These are phyloP conservation scores for Solanum sitiens DNA, from an alignment of 257 asterid genomes.

Conservation along the genomic window DNA sequence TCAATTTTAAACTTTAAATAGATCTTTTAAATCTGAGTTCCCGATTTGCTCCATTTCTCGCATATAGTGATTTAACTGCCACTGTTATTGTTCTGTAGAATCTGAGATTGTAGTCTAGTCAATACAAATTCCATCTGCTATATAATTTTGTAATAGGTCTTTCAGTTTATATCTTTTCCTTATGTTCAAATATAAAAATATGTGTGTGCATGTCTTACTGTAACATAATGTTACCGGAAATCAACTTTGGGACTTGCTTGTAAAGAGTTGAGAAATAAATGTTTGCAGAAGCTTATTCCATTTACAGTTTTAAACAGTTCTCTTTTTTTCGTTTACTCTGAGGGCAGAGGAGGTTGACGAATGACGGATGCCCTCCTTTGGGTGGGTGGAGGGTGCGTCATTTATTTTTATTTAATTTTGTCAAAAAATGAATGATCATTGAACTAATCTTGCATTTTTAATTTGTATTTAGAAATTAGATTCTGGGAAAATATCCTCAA, in stretches of 20 bases:
- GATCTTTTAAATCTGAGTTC: not conserved
- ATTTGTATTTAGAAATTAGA: conserved; percentile 49
- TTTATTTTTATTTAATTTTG: not conserved
- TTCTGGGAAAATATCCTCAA: conserved; percentile 21
- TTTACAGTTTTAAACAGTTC: not conserved
- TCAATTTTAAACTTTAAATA: not conserved
- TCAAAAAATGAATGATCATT: not conserved
- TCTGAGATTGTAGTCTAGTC: not conserved
- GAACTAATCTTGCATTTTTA: not conserved
- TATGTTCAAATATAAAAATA: not conserved
- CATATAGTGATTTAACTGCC: not conserved
- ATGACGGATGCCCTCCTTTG: not conserved
- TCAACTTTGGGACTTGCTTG: not conserved
- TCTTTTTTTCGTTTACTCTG: not conserved
- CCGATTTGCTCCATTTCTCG: not conserved
- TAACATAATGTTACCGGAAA: not conserved
- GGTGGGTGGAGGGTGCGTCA: not conserved
- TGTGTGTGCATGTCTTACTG: not conserved
- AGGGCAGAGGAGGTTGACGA: not conserved
- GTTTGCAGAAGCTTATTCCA: not conserved
- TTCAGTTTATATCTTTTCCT: not conserved
- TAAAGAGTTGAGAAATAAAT: not conserved
- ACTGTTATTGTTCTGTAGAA: not conserved
- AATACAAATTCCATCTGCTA: not conserved
- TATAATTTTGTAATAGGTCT: not conserved